Base-by-base conservation (phyloP, 345 rosid species). In the Bretschneidera sinensis region DNA sequence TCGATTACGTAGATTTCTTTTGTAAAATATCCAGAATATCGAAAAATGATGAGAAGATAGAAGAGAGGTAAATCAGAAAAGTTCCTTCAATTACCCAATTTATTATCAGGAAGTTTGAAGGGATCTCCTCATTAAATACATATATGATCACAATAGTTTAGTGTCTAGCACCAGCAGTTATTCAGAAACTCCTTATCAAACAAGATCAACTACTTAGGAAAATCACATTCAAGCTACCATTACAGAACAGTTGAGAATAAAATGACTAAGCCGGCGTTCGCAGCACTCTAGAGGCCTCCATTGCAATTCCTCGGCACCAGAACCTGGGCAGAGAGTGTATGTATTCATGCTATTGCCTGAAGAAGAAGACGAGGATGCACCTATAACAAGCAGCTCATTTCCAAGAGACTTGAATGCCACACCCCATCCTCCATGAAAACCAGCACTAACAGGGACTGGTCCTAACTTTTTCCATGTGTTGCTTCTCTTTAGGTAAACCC, bases 401-500 rank as follows among this genome's bases (percentile, higher is more conserved):
- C 95, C 98, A 20, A 92, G 79, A 4, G 96, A 86, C 82, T 85
- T 92, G 79, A 92, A 92, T 6, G 98, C 98, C 9, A 92, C 84
- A 0, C 96, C 98, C 98, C 98, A 89, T 50, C 98, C 98, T 64
- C 63, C 68, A 63, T 67, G 72, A 48, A 78, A 72, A 72, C 79
- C 89, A 0, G 96, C 96, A 58, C 88, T 74, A 39, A 92, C 91
- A 0, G 98, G 98, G 23, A 82, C 96, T 9, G 51, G 64, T 43
- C 96, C 98, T 24, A 89, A 66, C 22, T 72, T 82, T 74, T 76
- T 89, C 98, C 98, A 92, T 25, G 76, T 59, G 55, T 81, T 92
- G 79, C 57, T 65, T 17, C 53, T 71, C 73, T 82, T 79, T 49
- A 81, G 52, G 57, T 89, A 92, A 55, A 89, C 78, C 43, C 74